Evolutionary conservation across 768 basidiomycete species (phyloP).

Genomic region (Collybiopsis confluens): DNA sequence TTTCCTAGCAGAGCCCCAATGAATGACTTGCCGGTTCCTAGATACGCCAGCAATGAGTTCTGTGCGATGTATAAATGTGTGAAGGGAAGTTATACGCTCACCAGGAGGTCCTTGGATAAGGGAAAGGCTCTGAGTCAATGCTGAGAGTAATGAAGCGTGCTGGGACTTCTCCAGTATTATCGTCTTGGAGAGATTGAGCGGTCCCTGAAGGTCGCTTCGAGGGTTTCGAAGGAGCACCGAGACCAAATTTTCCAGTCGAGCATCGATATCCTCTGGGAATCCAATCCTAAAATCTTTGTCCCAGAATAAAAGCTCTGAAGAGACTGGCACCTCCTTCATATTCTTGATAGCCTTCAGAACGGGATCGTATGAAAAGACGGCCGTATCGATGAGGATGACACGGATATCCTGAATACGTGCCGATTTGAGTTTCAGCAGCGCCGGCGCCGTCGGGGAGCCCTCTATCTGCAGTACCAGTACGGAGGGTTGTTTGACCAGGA

Average conservation of each 20-base stretch:
- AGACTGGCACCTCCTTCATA: constrained; percentile 39
- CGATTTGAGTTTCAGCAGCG: constrained; percentile 34
- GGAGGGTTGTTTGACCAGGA: constrained; percentile 43
- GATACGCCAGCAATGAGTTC: background rate
- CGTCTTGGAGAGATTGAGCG: constrained; percentile 32
- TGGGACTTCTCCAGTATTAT: constrained; percentile 54
- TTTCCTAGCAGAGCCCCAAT: constrained; percentile 67
- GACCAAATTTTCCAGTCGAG: constrained; percentile 15
- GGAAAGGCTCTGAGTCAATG: constrained; percentile 53
- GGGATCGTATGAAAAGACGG: constrained; percentile 61
- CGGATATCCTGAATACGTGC: constrained; percentile 30
- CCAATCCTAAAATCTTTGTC: constrained; percentile 19
- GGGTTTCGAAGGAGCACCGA: constrained; percentile 26
- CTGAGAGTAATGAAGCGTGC: constrained; percentile 39
- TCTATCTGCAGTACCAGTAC: constrained; percentile 51
- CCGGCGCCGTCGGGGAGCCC: constrained; percentile 32
- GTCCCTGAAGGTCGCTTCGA: constrained; percentile 31
- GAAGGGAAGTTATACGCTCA: constrained; percentile 16
- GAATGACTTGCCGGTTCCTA: constrained; percentile 74
- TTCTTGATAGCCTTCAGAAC: constrained; percentile 53
- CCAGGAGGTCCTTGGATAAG: constrained; percentile 73
- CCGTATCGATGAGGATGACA: constrained; percentile 57
- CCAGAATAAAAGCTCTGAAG: constrained; percentile 54
- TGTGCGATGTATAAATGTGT: background rate
- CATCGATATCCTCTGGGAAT: constrained; percentile 15